Percentiles rank a stretch among this genome's conserved stretches.
These are phyloP conservation scores for Didymella segeticola DNA, from an alignment of 2,329 filamentous ascomycete genomes.

Conservation along the genomic window DNA sequence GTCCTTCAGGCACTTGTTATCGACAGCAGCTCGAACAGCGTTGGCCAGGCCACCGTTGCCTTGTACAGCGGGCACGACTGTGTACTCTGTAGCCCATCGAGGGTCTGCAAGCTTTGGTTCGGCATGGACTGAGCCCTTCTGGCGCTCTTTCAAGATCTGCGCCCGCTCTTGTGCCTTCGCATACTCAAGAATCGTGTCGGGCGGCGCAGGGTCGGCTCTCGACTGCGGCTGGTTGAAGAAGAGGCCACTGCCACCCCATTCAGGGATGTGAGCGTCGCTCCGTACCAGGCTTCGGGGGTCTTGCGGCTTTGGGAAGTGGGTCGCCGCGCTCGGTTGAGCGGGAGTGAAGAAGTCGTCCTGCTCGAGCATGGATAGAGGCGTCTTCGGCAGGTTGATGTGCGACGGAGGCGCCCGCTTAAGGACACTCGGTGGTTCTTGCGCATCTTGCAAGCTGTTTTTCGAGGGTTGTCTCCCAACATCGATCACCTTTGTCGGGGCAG, in stretches of 20 bases:
- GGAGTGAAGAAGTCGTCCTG: slow-evolving; percentile 57
- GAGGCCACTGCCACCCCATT: slow-evolving; percentile 72
- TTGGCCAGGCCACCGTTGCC: slow-evolving; percentile 93
- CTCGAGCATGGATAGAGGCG: slow-evolving; percentile 49
- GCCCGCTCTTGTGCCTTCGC: slow-evolving; percentile 55
- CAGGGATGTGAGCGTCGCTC: slow-evolving; percentile 75
- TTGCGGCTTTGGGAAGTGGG: slow-evolving; percentile 61
- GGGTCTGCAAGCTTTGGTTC: slow-evolving; percentile 46
- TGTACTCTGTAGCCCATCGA: slow-evolving; percentile 77
- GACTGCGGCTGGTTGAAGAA: slow-evolving; percentile 79
- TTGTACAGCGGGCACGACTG: slow-evolving; percentile 82
- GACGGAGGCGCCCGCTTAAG: slow-evolving; percentile 43
- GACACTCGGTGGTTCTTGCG: slow-evolving; percentile 46
- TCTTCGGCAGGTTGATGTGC: slow-evolving; percentile 46
- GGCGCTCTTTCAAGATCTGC: slow-evolving; percentile 34
- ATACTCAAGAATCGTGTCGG: slow-evolving; percentile 76
- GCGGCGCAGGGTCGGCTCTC: slow-evolving; percentile 74
- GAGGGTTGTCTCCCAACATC: slow-evolving; percentile 60
- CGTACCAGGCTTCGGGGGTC: slow-evolving; percentile 65
- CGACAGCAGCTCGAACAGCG: slow-evolving; percentile 78
- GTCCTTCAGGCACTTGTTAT: slow-evolving; percentile 72
- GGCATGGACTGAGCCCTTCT: slow-evolving; percentile 18
- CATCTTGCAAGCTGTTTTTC: slow-evolving; percentile 34
- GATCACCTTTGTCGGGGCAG: slow-evolving; percentile 31
- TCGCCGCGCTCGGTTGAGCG: slow-evolving; percentile 51